Evolutionary conservation across 1,139 yeast genomes (phyloP).

Genomic region (Scheffersomyces illinoinensis): DNA sequence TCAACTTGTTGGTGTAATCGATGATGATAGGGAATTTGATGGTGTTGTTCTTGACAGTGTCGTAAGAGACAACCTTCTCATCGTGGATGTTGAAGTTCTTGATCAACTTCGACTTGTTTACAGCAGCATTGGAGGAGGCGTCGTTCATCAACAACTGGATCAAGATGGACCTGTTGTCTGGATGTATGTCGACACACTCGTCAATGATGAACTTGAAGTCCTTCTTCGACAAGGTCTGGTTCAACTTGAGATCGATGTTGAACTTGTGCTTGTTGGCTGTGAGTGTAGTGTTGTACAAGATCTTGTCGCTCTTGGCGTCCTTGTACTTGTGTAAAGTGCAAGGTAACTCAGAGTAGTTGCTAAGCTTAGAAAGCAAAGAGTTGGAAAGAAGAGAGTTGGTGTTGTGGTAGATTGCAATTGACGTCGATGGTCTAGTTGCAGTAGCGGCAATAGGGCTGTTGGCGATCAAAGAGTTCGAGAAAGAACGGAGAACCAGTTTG

Average conservation of each 20-base stretch:
- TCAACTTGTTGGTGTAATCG: constrained; percentile 54
- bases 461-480: neutral
- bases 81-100: neutral
- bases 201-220: constrained; percentile 38
- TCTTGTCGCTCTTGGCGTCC: constrained; percentile 2
- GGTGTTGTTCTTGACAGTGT: neutral
- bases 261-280: constrained; percentile 17
- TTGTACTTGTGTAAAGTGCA: constrained; percentile 18
- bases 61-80: neutral
- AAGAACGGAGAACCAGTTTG: constrained; percentile 7
- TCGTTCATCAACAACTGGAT: constrained; percentile 12
- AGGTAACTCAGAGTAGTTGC: constrained; percentile 22
- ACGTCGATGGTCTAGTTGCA: constrained; percentile 11
- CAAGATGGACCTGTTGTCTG: constrained; percentile 40
- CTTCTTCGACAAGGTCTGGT: constrained; percentile 25
- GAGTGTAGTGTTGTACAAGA: neutral
- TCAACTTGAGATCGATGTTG: constrained; percentile 23
- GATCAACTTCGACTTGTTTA: neutral
- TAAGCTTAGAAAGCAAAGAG: constrained; percentile 23
- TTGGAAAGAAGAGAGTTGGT: constrained; percentile 24
- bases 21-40: constrained; percentile 49
- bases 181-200: constrained; percentile 44
- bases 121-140: constrained; percentile 8
- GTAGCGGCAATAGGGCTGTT: neutral
- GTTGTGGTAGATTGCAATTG: constrained; percentile 36